Base-by-base conservation (phyloP, 192 early-diverging fungal species). In the Backusella tarrabulga region DNA sequence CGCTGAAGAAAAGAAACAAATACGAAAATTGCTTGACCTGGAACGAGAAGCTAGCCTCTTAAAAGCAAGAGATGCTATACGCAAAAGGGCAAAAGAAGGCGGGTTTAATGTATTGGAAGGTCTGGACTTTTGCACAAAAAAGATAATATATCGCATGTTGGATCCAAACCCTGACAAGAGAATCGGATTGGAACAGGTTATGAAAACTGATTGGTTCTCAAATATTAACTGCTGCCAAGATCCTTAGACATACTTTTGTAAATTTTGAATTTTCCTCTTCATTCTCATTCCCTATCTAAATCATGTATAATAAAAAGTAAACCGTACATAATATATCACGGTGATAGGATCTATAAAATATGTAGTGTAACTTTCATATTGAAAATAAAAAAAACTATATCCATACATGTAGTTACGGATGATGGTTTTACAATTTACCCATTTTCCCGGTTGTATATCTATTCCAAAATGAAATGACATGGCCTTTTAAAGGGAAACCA, bases 21-120 rank as follows among this genome's bases (percentile, higher is more conserved):
- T 29, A 54, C 76, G 1, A 69, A 80, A 44, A 87, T 83, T 15
- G 86, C 87, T n/a, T 83, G 88, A 54, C 79, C 81, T 15, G 78
- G 69, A 34, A 41, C 67, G 52, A 60, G 75, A 80, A 38, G 67
- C 67, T 32, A 73, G 74, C 12, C 40, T 80, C 1, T 50, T 73
- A 29, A 76, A 80, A 54, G 79, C 74, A 23, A 54, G 75, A 29
- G 79, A 80, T 32, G 67, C 63, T 1, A 80, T 80, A 56, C 56
- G 72, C 32, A 54, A 67, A 46, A 71, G 73, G 34, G 75, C 79
- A 17, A 80, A 80, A 38, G 79, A 80, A 69, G 79, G 71, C 12
- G 79, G 75, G 17, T 76, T 52, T 15, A 76, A 80, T 67, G 70
- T 80, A 19, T 44, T 80, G 19, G 79, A 80, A 38, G 72, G 75